Evolutionary conservation across 352 stramenopile species (phyloP).

Genomic region (Aphanomyces invadans): DNA sequence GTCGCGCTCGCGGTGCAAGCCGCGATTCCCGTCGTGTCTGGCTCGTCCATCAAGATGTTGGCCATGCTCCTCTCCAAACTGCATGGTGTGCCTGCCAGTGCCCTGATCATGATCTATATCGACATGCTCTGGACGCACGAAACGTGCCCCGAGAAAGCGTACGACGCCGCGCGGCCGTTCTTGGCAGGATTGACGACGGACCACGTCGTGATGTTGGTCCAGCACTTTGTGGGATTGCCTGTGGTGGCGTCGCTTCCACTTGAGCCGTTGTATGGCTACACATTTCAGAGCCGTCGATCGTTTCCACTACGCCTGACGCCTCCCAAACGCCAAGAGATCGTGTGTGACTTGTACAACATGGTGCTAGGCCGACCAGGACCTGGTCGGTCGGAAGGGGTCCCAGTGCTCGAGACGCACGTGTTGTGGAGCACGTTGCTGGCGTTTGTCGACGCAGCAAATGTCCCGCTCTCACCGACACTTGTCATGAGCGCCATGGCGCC

Average conservation of each 20-base stretch:
- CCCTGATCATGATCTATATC: slow-evolving; percentile 18
- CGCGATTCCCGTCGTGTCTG: slow-evolving; percentile 1
- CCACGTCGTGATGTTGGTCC: slow-evolving; percentile 3
- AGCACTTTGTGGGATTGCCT: not conserved
- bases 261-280: not conserved
- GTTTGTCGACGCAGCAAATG: not conserved
- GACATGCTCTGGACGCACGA: slow-evolving; percentile 3
- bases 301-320: not conserved
- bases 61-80: slow-evolving; percentile 11
- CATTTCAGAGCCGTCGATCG: not conserved
- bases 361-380: not conserved
- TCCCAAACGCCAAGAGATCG: slow-evolving; percentile 8
- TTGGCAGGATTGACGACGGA: slow-evolving; percentile 4
- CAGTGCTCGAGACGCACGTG: slow-evolving; percentile 4
- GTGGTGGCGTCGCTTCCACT: not conserved
- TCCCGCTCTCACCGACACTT: not conserved
- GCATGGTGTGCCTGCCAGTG: not conserved
- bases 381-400: not conserved
- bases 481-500: not conserved
- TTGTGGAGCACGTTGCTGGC: not conserved
- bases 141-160: not conserved
- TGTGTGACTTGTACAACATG: slow-evolving; percentile 4
- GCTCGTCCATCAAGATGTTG: not conserved
- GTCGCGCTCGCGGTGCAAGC: not conserved
- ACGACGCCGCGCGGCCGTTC: slow-evolving; percentile 7